Percentiles rank a stretch among this genome's conserved stretches.
Evolutionary conservation across 164 flowering plant genomes (phyloP).

Genomic region (Annona cherimola): DNA sequence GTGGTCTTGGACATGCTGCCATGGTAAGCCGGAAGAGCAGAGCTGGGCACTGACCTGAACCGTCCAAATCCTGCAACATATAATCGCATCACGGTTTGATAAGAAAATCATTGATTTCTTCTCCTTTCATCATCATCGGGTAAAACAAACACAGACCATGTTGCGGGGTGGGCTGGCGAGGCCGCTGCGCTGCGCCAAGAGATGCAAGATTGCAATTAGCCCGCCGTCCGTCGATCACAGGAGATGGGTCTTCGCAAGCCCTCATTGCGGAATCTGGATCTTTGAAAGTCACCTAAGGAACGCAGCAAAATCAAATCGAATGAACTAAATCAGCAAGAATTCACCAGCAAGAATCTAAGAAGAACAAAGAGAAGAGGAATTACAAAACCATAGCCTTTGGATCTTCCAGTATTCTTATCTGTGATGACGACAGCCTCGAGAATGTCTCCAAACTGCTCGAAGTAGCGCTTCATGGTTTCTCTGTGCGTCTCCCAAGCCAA

Average conservation of each 20-base stretch:
- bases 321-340: background rate
- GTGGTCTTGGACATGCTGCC: conserved; percentile 29
- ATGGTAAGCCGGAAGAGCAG: conserved; percentile 32
- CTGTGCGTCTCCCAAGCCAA: conserved; percentile 67
- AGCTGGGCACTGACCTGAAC: conserved; percentile 38
- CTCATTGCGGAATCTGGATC: conserved; percentile 58
- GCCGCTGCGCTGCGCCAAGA: conserved; percentile 43
- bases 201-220: conserved; percentile 73
- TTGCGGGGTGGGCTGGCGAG: conserved; percentile 42
- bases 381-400: conserved; percentile 67
- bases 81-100: no score
- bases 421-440: conserved; percentile 55
- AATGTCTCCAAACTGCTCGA: conserved; percentile 64
- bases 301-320: background rate
- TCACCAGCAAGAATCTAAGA: background rate
- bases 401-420: conserved; percentile 53
- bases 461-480: conserved; percentile 51
- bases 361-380: conserved; percentile 5
- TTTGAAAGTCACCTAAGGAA: conserved; percentile 50
- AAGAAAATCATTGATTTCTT: background rate
- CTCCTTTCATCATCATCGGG: background rate
- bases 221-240: conserved; percentile 64
- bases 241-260: conserved; percentile 61
- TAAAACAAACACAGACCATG: conserved; percentile 25
- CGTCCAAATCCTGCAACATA: conserved; percentile 37